These are phyloP conservation scores for Scortechinia acanthostroma DNA, from an alignment of 2,329 filamentous ascomycete genomes.

Conservation along the genomic window DNA sequence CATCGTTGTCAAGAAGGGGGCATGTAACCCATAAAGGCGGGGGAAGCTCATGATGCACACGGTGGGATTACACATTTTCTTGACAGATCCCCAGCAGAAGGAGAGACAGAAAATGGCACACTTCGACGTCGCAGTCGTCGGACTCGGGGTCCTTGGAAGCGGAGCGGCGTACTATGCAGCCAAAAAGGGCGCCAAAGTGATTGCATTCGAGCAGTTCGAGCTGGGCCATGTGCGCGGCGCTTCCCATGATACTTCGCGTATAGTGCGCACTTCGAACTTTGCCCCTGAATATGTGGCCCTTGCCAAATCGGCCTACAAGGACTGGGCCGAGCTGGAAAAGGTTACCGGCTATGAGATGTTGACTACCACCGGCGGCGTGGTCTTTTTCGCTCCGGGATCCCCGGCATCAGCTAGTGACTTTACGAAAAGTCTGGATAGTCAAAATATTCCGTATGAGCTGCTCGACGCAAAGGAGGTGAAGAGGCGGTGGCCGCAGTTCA, in stretches of 20 bases:
- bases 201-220: constrained; percentile 17
- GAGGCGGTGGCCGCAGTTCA: constrained; percentile 13
- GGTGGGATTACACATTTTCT: too few species aligned
- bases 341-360: constrained; percentile 10
- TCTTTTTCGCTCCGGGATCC: constrained; percentile 10
- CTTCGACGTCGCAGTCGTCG: constrained; percentile 15
- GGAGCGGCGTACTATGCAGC: constrained; percentile 15
- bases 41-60: too few species aligned
- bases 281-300: constrained; percentile 14
- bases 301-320: constrained; percentile 11
- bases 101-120: constrained; percentile 10
- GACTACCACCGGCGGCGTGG: constrained; percentile 14
- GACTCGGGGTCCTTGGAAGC: constrained; percentile 15
- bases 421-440: background rate
- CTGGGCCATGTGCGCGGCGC: constrained; percentile 15
- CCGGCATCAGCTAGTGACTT: constrained; percentile 4
- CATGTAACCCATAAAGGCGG: too few species aligned
- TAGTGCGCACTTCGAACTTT: constrained; percentile 15
- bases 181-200: constrained; percentile 13
- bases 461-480: constrained; percentile 12
- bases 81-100: too few species aligned
- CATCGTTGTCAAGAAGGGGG: too few species aligned
- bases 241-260: constrained; percentile 17
- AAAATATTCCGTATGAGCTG: constrained; percentile 11
- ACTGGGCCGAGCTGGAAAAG: constrained; percentile 16